These are phyloP conservation scores for Tulasnella sp. DNA, from an alignment of 768 basidiomycete species.

Conservation along the genomic window DNA sequence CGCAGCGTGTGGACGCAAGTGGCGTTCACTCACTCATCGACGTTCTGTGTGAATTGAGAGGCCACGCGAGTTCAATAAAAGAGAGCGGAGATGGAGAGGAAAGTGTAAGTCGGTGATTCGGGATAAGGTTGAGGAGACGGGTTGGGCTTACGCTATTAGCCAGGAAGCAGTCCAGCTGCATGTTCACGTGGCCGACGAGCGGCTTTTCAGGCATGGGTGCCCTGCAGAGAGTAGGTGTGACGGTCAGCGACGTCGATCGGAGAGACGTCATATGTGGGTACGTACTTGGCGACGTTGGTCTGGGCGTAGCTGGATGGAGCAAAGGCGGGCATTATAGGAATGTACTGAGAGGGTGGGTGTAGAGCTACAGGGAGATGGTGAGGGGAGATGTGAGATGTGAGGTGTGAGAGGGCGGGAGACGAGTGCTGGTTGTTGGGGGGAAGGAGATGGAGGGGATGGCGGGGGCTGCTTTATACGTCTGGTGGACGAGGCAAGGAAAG, in stretches of 20 bases:
- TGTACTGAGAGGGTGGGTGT: neutral
- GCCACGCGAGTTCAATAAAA: neutral
- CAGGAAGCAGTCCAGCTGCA: constrained; percentile 14
- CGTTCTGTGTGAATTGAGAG: neutral
- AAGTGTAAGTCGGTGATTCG: neutral
- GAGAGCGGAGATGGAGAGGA: neutral
- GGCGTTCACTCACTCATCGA: constrained; percentile 1
- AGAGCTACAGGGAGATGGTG: neutral
- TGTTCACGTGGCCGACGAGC: constrained; percentile 8
- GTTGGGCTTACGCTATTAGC: constrained; percentile 12
- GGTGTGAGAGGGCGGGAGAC: neutral
- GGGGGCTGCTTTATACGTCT: neutral
- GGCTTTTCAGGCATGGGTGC: neutral
- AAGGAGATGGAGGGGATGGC: neutral
- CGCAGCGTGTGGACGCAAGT: neutral
- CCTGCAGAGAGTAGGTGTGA: neutral
- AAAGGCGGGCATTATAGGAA: constrained; percentile 9
- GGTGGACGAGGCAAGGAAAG: neutral
- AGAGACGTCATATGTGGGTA: neutral
- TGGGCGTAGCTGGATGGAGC: neutral
- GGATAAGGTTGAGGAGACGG: neutral
- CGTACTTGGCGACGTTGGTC: neutral
- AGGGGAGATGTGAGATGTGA: neutral
- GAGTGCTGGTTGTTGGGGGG: neutral
- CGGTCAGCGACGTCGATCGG: neutral